Evolutionary conservation across 1,284 basidiomycete genomes (phyloP), one percentile per base, ranked within the genome.

Genomic region (Mycena citricolor): DNA sequence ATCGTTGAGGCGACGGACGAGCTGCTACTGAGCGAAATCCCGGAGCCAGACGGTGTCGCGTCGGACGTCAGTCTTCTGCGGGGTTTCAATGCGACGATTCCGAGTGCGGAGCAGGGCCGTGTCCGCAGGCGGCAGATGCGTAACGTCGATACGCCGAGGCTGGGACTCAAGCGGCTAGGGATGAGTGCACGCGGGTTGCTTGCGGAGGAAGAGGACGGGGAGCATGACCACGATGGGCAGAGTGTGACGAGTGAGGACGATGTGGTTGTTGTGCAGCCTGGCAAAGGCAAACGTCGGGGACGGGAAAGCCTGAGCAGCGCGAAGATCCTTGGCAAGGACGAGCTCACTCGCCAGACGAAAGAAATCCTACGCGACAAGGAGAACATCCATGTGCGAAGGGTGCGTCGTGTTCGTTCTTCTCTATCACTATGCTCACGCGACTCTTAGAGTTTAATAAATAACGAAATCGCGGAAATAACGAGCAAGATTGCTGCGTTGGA

Each of bases 21-120:
- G 52, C 70, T 94, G 10, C 76, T 93, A n/a, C 69, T 73, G 10
- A 73, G 76, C 4, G 80, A 86, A 16, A 78, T 92, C 3, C 85
- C 87, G 8, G 84, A 83, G 52, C 76, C 74, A 5, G 77, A 79
- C 19, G 79, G 76, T 28, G 70, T 79, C 19, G 79, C 79, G 5
- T 73, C 74, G 23, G 75, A 81, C 57, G 82, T 90, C 41, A 85
- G 85, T 58, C 71, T 97, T 21, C 70, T 94, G 30, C 79, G 85
- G 32, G 93, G 93, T 0, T 97, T 95, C 65, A 86, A 89, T 55
- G 93, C 93, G 22, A 95, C 93, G 2, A 87, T 94, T 38, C 93
- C 93, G 8, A 90, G 85, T 58, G 81, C 91, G 22, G 86, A 92
- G 58, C 76, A 83, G 56, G 76, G 87, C 41, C 83, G 87, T 47